Percentiles rank a stretch among this genome's conserved stretches.
phyloP scores from a whole-genome alignment of 805 yeast species.

The Pichia rugopelliculosa region DNA sequence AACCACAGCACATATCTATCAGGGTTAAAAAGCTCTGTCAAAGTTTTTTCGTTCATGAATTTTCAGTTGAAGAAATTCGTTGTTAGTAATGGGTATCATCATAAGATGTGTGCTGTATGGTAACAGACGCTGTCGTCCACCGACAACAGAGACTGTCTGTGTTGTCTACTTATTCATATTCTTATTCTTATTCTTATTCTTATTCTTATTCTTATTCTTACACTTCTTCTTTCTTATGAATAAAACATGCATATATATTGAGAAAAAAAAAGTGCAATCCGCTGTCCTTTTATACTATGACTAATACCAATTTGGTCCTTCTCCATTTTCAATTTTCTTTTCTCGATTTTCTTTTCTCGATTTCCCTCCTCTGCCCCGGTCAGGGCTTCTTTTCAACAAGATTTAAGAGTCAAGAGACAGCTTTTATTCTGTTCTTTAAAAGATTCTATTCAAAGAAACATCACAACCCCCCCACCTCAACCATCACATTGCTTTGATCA shows the following conservation, averaged over 20 bases:
- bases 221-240: too few species aligned
- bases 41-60: constrained; percentile 24
- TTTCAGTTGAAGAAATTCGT: constrained; percentile 35
- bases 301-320: not conserved
- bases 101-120: constrained; percentile 8
- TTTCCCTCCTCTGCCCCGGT: not conserved
- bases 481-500: too few species aligned
- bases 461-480: too few species aligned
- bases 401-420: too few species aligned
- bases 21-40: constrained; percentile 37
- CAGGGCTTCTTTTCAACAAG: not conserved
- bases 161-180: too few species aligned
- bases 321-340: not conserved
- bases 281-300: not conserved
- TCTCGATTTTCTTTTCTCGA: not conserved
- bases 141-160: not conserved
- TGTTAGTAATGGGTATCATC: constrained; percentile 23
- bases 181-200: too few species aligned
- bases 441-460: too few species aligned
- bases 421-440: not conserved
- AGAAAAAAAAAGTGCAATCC: not conserved
- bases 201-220: too few species aligned
- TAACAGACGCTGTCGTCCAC: not conserved
- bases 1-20: constrained; percentile 12
- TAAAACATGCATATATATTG: too few species aligned